These are phyloP conservation scores for Beta macrorhiza DNA, from an alignment of 179 eudicot species.

Conservation along the genomic window DNA sequence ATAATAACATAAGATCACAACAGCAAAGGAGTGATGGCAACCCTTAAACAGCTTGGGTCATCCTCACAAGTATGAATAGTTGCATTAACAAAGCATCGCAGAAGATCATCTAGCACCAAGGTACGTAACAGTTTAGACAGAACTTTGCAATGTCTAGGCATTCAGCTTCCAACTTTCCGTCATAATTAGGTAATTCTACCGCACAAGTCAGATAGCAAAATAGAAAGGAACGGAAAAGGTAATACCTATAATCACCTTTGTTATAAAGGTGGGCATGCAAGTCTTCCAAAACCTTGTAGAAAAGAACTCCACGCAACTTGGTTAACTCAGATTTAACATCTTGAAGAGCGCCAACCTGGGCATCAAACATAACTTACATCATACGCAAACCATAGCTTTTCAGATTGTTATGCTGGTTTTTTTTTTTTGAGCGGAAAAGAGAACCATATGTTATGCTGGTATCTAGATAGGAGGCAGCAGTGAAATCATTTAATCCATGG, in stretches of 20 bases:
- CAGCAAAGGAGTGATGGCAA: no score
- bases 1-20: no score
- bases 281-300: conserved; percentile 93
- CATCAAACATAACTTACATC: conserved; percentile 15
- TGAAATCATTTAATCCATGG: background rate
- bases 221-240: background rate
- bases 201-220: background rate
- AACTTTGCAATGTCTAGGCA: background rate
- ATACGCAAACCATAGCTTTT: conserved; percentile 1
- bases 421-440: no score
- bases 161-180: background rate
- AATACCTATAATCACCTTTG: conserved; percentile 90
- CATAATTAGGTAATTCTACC: background rate
- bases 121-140: background rate
- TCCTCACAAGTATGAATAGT: no score
- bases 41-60: no score
- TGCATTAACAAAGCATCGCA: background rate
- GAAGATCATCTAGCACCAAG: background rate
- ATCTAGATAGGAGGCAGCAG: background rate
- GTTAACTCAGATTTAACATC: conserved; percentile 90
- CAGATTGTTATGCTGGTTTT: background rate
- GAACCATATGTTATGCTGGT: no score
- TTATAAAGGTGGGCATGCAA: conserved; percentile 96
- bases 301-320: conserved; percentile 81
- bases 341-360: conserved; percentile 98